Evolutionary conservation across 192 early-diverging fungal genomes (phyloP).

Genomic region (Mortierella antarctica): DNA sequence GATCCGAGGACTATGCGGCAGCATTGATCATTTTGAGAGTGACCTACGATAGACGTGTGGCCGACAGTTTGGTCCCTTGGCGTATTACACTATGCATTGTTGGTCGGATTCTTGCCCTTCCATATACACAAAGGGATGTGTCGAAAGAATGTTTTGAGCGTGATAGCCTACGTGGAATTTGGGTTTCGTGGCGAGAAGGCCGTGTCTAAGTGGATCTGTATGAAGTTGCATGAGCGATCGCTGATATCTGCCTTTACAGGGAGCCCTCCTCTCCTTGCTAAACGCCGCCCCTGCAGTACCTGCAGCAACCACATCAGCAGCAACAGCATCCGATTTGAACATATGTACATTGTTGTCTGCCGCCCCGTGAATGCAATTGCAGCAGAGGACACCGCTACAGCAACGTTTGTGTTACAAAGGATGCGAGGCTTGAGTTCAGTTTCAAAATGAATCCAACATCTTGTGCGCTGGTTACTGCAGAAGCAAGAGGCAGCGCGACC

Average conservation of each 20-base stretch:
- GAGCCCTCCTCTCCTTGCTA: background rate
- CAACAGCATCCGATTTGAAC: background rate
- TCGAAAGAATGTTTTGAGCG: slow-evolving; percentile 64
- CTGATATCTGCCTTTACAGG: slow-evolving; percentile 5
- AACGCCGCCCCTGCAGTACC: background rate
- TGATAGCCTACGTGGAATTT: slow-evolving; percentile 70
- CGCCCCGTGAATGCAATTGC: background rate
- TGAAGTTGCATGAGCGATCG: slow-evolving; percentile 15
- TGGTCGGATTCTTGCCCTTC: slow-evolving; percentile 83
- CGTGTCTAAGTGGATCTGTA: slow-evolving; percentile 14
- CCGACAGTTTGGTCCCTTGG: slow-evolving; percentile 88
- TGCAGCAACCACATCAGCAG: background rate
- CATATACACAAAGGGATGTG: slow-evolving; percentile 67
- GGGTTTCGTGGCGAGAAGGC: slow-evolving; percentile 63
- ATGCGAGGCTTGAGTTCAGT: too few species aligned
- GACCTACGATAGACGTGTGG: slow-evolving; percentile 73
- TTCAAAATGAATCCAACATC: too few species aligned
- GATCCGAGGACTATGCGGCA: slow-evolving; percentile 81
- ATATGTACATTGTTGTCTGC: background rate
- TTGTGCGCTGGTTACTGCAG: too few species aligned
- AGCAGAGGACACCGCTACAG: background rate
- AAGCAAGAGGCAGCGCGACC: too few species aligned
- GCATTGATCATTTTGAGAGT: slow-evolving; percentile 73
- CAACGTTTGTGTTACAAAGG: too few species aligned
- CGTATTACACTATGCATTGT: slow-evolving; percentile 77